These are phyloP conservation scores for Penicillium tannophilum DNA, from an alignment of 495 filamentous ascomycete species.

Conservation along the genomic window DNA sequence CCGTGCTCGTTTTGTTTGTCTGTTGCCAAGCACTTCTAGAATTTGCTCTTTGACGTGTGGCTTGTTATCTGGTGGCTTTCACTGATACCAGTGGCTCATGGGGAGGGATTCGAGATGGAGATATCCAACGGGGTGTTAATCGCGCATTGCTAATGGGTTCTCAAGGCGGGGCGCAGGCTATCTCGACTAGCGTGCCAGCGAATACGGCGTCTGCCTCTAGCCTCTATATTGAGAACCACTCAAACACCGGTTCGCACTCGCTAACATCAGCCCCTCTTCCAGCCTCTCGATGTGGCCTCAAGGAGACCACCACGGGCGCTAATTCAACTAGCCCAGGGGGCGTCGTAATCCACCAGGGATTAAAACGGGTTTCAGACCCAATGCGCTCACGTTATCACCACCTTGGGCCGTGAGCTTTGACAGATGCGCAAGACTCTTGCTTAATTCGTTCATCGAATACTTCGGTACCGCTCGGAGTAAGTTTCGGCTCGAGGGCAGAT, in stretches of 20 bases:
- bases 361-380: background rate
- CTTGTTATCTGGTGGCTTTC: background rate
- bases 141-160: background rate
- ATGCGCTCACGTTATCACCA: background rate
- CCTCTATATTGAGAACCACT: background rate
- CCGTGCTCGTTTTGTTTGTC: background rate
- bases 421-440: background rate
- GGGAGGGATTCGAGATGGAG: background rate
- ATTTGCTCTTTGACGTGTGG: background rate
- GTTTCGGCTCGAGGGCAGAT: background rate
- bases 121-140: too few relatives aligned
- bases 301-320: background rate
- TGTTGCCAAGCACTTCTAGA: background rate
- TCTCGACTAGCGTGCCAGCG: constrained; percentile 1
- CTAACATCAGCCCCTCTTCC: background rate
- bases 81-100: background rate
- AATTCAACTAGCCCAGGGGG: background rate
- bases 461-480: background rate
- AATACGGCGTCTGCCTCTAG: background rate
- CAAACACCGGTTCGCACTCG: background rate
- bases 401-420: background rate
- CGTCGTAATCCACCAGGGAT: background rate
- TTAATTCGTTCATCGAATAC: background rate
- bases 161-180: background rate
- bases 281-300: background rate